phyloP scores from a whole-genome alignment of 225 moss, liverwort and hornwort species.

The Sphagnum tenellum region DNA sequence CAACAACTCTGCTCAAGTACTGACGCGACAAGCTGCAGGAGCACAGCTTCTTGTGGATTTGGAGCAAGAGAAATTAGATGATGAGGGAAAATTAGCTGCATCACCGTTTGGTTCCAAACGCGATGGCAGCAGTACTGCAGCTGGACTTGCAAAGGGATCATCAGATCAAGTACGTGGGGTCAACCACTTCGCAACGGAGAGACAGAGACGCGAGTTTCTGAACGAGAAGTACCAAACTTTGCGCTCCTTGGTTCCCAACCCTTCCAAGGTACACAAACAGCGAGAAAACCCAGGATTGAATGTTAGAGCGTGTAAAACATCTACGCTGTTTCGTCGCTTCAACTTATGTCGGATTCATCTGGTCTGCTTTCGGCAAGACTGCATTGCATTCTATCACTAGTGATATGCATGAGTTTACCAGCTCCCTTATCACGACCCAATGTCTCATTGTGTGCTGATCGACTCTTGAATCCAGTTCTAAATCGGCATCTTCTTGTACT shows the following conservation, averaged over 20 bases:
- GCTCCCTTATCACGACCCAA: too few species aligned
- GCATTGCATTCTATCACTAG: too few species aligned
- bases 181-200: constrained; percentile 85
- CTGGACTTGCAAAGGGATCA: constrained; percentile 29
- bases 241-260: constrained; percentile 86
- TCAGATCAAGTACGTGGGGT: constrained; percentile 20
- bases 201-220: constrained; percentile 82
- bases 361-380: too few species aligned
- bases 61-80: constrained; percentile 26
- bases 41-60: constrained; percentile 22
- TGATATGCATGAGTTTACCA: too few species aligned
- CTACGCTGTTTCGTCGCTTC: too few species aligned
- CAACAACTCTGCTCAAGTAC: not conserved
- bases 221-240: constrained; percentile 97
- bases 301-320: too few species aligned
- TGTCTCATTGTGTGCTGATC: too few species aligned
- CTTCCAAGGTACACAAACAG: constrained; percentile 61
- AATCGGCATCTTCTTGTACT: too few species aligned
- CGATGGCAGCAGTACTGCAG: constrained; percentile 2
- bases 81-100: constrained; percentile 15
- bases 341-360: too few species aligned
- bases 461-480: too few species aligned
- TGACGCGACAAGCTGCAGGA: constrained; percentile 10
- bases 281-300: too few species aligned
- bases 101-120: constrained; percentile 30